Base-by-base conservation (phyloP, 2,329 filamentous ascomycete genomes). In the Zarea fungicola region DNA sequence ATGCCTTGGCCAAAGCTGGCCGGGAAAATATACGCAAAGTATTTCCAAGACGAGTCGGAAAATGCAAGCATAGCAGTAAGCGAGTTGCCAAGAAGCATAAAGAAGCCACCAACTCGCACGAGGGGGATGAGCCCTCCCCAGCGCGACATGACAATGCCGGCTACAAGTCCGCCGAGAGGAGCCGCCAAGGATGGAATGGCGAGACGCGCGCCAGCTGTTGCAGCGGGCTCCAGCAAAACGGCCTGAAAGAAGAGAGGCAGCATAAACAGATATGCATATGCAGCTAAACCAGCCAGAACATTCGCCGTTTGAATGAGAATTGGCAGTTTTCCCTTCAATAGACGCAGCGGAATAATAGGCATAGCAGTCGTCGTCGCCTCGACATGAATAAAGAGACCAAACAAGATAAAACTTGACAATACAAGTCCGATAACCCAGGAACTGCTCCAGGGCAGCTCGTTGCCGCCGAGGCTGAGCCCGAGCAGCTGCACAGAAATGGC, bases 191-290 rank as follows among this genome's bases (percentile, higher is more conserved):
- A 84, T 2, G 84, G 80, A 2, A 83, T 76, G 0, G 81, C 76
- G 6, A 88, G 75, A 2, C 83, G 76, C 6, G 81, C 74, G 1
- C 84, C 84, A 1, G 84, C 84, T 13, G 73, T 72, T 0, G 83
- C 81, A 0, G 84, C 78, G 0, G 79, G 79, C 51, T 86, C 82
- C 2, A 80, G 65, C 3, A 84, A 72, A 6, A 86, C 80, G 0
- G 80, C 80, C 56, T 86, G 83, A 60, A 86, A 88, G 66, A 84
- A 87, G 5, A 88, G 67, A 0, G 85, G 85, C 1, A 84, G 74
- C 58, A 84, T 84, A 66, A 88, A 87, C 14, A 87, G 69, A 54
- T 86, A 79, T 73, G 78, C 79, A 60, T 84, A 85, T 1, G 78
- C 78, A 8, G 79, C 73, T 61, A 83, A 73, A 0, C 81, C 81